Evolutionary conservation across 371 early-diverging fungal genomes (phyloP), one percentile per base, ranked within the genome.

Genomic region (Circinella minor): DNA sequence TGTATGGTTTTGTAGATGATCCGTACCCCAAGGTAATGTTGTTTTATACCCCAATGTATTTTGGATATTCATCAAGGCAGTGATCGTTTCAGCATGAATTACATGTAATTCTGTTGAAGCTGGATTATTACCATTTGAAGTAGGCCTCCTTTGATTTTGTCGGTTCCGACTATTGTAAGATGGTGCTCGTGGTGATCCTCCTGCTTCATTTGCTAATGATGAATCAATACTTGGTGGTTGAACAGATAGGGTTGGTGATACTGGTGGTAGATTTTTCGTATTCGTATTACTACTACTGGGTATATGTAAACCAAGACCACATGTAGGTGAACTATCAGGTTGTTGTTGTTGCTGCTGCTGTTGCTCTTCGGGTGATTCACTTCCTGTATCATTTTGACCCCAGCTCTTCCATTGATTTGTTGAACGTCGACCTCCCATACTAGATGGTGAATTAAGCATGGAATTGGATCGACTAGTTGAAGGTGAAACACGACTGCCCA

Each of bases 1-100:
- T 70, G 71, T 20, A n/a, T 49, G n/a, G 49, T 54, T 46, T 51
- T 51, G 51, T n/a, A 51, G 17, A 59, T 66, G 57, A 57, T 38
- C 57, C 18, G 57, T 51, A 38, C 78, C 65, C 65, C 81, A 77
- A 0, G 81, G 78, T 15, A 80, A 55, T 15, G 78, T 70, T 10
- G 81, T 77, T 13, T 77, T 81, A 43, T 74, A 73, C 34, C 79
- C 79, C 67, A 81, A 67, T 0, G 68, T 36, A 4, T 77, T 37
- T 46, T 81, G 82, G 2, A 79, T 73, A 63, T 77, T 65, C 1
- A 74, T 71, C 20, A 79, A 61, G 11, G 79, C 74, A 1, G 75
- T 79, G 34, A 81, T 69, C 5, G 74, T 69, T 59, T 79, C 79
- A 0, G 77, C 76, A 36, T 81, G 76, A 11, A 81, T 43, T 0